Evolutionary conservation across 768 basidiomycete species (phyloP).

Genomic region (Tulasnella sp.): DNA sequence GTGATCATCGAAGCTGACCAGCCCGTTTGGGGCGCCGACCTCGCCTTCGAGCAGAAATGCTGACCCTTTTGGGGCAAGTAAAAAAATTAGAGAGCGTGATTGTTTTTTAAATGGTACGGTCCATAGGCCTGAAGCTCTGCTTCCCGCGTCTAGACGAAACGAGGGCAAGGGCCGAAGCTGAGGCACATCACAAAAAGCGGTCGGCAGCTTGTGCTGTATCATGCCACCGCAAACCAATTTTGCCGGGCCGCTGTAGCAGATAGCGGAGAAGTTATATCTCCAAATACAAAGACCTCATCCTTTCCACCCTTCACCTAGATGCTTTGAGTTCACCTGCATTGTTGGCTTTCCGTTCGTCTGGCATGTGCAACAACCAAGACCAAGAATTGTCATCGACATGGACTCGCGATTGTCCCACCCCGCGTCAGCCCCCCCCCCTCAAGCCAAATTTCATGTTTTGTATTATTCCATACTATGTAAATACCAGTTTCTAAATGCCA

Average conservation of each 20-base stretch:
- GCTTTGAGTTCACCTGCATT: too few relatives aligned
- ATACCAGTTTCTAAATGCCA: too few relatives aligned
- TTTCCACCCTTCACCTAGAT: too few relatives aligned
- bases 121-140: not conserved
- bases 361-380: not conserved
- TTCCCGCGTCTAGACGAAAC: not conserved
- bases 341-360: not conserved
- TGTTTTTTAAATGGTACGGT: not conserved
- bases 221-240: too few relatives aligned
- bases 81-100: not conserved
- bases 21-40: not conserved
- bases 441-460: too few relatives aligned
- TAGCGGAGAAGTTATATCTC: too few relatives aligned
- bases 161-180: not conserved
- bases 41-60: not conserved
- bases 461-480: too few relatives aligned
- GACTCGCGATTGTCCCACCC: not conserved
- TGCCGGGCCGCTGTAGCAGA: too few relatives aligned
- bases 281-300: too few relatives aligned
- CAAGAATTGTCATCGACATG: not conserved
- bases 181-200: not conserved
- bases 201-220: too few relatives aligned
- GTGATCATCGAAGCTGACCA: not conserved
- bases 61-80: not conserved
- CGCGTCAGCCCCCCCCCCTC: not conserved